Base-by-base conservation (phyloP, 371 early-diverging fungal genomes). In the Mucor plumbeus region DNA sequence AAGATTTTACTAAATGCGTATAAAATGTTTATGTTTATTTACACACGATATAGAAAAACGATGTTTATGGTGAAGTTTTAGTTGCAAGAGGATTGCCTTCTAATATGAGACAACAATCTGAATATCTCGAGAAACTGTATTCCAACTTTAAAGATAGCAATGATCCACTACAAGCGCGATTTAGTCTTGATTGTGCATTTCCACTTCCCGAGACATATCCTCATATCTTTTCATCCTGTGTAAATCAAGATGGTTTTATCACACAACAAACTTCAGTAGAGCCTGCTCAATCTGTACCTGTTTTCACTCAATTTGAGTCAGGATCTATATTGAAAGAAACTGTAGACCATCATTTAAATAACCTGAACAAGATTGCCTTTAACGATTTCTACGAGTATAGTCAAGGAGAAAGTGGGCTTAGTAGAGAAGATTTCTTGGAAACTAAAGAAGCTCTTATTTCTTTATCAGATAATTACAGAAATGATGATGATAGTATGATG, bases 361-460 rank as follows among this genome's bases (percentile, higher is more conserved):
- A 77, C 17, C 13, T 84, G 36, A 65, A 75, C 33, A 65, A 59
- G 9, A 72, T 85, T 7, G 54, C 77, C 7, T 74, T 76, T 48
- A 68, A 73, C 10, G 77, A 84, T n/a, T 65, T 85, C 60, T 68
- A 74, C 0, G 85, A 85, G 43, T 88, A 81, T 54, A 69, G 75
- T 2, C 75, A 82, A 43, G 81, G 85, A 11, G 78, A 72, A 13
- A 63, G 68, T 50, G 84, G 83, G 0, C 65, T 85, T 10, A 73
- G 59, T 1, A 63, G 53, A 10, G 85, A 83, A 39, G 87, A 88
- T 41, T 81, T 81, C 63, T 61, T 65, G 17, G 85, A 85, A 43
- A 69, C 71, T 17, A 85, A 87, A 53, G 88, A 88, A 43, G 58
- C 61, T 4, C 50, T 88, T 43, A 69, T 85, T 39, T 73, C 77